phyloP scores from a whole-genome alignment of 78 protist species.

The Fonticula alba region DNA sequence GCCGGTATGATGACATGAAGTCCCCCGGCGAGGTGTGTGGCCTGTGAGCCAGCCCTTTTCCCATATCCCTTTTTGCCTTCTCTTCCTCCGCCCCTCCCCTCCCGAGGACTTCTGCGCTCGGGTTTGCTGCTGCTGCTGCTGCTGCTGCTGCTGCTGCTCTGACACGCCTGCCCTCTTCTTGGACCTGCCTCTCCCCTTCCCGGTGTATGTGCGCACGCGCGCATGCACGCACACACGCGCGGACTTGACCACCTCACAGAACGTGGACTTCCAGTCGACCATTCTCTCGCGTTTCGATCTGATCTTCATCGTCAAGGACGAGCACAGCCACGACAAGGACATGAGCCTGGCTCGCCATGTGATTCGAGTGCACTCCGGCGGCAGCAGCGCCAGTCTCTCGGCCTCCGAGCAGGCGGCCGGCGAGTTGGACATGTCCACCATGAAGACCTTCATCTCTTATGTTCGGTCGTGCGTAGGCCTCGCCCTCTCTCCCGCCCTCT shows the following conservation, averaged over 20 bases:
- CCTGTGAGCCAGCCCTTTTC: no score
- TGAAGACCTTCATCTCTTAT: slow-evolving; percentile 57
- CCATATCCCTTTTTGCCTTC: not conserved
- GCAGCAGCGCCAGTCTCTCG: not conserved
- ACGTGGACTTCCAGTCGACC: slow-evolving; percentile 80
- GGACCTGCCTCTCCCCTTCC: no score
- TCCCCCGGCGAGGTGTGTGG: slow-evolving; percentile 34
- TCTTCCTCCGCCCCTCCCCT: no score
- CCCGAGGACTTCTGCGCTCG: no score
- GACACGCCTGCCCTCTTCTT: no score
- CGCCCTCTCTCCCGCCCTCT: no score
- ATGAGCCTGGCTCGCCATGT: slow-evolving; percentile 33
- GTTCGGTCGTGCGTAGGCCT: slow-evolving; percentile 8
- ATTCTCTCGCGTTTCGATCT: slow-evolving; percentile 97
- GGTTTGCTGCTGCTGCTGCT: no score
- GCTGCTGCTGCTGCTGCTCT: no score
- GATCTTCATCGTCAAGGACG: slow-evolving; percentile 88
- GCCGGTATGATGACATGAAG: slow-evolving; percentile 79
- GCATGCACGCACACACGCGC: not conserved
- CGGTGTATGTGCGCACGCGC: not conserved
- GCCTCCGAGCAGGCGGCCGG: not conserved
- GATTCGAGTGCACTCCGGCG: slow-evolving; percentile 11
- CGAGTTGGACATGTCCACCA: not conserved
- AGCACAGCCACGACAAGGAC: slow-evolving; percentile 47
- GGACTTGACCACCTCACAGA: slow-evolving; percentile 2